Evolutionary conservation across 768 basidiomycete genomes (phyloP).

Genomic region (Pilatotrama ljubarskyi): DNA sequence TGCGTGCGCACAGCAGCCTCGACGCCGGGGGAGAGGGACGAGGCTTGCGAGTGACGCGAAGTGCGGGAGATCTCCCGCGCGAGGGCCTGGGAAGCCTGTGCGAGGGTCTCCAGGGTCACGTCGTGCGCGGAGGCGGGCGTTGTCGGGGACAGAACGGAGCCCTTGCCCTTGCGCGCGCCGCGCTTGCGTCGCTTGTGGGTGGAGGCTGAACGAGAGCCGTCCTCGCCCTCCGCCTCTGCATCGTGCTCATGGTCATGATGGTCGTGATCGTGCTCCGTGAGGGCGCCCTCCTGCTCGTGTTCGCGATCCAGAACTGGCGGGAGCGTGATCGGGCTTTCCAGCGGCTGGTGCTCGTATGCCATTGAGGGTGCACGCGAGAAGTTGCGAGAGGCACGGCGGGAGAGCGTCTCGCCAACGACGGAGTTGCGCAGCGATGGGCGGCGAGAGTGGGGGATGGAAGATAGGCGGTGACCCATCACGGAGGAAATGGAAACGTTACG

Average conservation of each 20-base stretch:
- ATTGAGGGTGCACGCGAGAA: conserved; percentile 67
- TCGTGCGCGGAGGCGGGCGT: conserved; percentile 40
- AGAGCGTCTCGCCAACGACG: conserved; percentile 41
- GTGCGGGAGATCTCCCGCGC: conserved; percentile 82
- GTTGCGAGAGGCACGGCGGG: conserved; percentile 51
- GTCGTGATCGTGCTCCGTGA: conserved; percentile 15
- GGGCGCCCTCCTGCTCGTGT: conserved; percentile 41
- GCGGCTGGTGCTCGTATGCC: conserved; percentile 23
- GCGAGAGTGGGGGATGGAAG: conserved; percentile 64
- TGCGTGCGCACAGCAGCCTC: conserved; percentile 24
- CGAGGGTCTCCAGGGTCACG: conserved; percentile 67
- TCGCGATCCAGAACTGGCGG: conserved; percentile 32
- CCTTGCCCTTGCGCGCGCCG: conserved; percentile 82
- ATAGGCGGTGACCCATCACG: conserved; percentile 62
- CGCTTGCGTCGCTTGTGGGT: conserved; percentile 81
- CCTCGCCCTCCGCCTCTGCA: conserved; percentile 35
- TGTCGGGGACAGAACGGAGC: conserved; percentile 39
- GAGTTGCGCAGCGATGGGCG: conserved; percentile 71
- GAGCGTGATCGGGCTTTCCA: conserved; percentile 17
- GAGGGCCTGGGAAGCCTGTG: conserved; percentile 76
- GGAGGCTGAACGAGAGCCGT: conserved; percentile 61
- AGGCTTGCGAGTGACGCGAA: conserved; percentile 22
- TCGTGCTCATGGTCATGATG: conserved; percentile 34
- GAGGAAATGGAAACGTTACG: conserved; percentile 63
- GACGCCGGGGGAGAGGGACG: conserved; percentile 11